Evolutionary conservation across 331 rosid genomes (phyloP).

Genomic region (Arachis monticola): DNA sequence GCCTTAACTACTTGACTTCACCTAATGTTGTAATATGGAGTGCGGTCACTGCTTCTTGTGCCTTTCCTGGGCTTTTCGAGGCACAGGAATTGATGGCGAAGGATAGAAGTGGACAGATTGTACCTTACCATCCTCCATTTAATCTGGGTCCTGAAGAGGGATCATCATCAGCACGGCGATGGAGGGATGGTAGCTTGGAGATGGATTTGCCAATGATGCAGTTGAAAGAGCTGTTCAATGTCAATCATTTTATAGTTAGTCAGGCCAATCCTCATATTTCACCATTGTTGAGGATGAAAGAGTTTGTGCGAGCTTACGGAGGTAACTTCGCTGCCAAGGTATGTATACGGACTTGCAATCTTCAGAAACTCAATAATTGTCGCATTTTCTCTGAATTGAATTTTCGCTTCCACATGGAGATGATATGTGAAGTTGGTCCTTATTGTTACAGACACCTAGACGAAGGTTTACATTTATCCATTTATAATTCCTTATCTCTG

Average conservation of each 20-base stretch:
- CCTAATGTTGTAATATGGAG: conserved; percentile 99
- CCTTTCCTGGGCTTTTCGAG: conserved; percentile 98
- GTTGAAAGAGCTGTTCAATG: conserved; percentile 92
- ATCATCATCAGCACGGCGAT: conserved; percentile 78
- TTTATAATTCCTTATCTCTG: conserved; percentile 16
- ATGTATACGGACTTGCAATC: conserved; percentile 35
- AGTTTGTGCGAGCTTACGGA: conserved; percentile 83
- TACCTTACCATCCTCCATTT: conserved; percentile 96
- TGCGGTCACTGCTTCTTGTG: conserved; percentile 98
- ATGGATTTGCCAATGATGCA: conserved; percentile 97
- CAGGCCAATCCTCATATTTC: conserved; percentile 98
- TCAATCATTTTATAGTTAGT: conserved; percentile 93
- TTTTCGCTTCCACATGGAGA: conserved; percentile 3
- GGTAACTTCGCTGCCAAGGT: conserved; percentile 99
- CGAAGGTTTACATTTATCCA: not conserved
- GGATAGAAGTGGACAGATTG: conserved; percentile 90
- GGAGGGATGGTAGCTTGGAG: conserved; percentile 99
- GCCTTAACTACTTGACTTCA: conserved; percentile 96
- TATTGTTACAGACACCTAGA: conserved; percentile 2
- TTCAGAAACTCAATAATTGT: conserved; percentile 12
- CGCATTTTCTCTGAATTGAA: conserved; percentile 26
- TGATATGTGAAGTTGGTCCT: conserved; percentile 27
- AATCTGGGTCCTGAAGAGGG: conserved; percentile 91
- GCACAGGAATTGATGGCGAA: conserved; percentile 99
- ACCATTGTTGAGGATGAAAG: conserved; percentile 88